Base-by-base conservation (phyloP, 2,329 filamentous ascomycete species). In the Stemphylium vesicarium region DNA sequence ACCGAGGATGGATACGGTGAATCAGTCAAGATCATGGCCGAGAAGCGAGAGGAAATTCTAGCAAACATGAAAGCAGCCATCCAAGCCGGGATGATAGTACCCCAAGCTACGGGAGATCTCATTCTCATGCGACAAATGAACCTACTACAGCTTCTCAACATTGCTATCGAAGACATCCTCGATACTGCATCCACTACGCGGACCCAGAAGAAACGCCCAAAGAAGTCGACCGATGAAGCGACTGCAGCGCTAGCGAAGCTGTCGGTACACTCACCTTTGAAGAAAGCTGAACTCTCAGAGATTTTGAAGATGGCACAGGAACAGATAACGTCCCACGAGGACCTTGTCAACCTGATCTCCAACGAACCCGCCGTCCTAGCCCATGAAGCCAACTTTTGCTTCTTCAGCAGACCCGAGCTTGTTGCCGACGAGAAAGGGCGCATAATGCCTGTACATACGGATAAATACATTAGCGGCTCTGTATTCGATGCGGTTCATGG, bases 351-450 rank as follows among this genome's bases (percentile, higher is more conserved):
- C 12, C 50, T 82, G 2, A 72, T 62, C 7, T 48, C 45, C 15
- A 63, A 46, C 1, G 56, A 63, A 37, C 53, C 60, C 11, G 52
- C 47, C 3, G 35, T 61, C 11, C 54, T 58, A 15, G 40, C 58
- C 8, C 36, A 59, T 32, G 56, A 56, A 24, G 75, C 79, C 57
- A 77, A 77, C 26, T 33, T 59, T 6, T 72, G 65, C 51, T 79
- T 79, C 60, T 78, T 72, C 51, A 79, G 68, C 48, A 68, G 72
- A 1, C 76, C 77, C 0, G 79, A 81, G 54, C 68, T 81, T 3
- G 52, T 83, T 0, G 56, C 68, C 0, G 81, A 84, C 44, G 78
- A 82, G 37, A 78, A 75, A 44, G 80, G 81, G 1, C 73, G 76
- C 1, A 54, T 40, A 0, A 40, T 80, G 2, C 75, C 77, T 0